Evolutionary conservation across 176 grass and related monocot species (phyloP), one percentile per base, ranked within the genome.

Genomic region (Luzula sylvatica): DNA sequence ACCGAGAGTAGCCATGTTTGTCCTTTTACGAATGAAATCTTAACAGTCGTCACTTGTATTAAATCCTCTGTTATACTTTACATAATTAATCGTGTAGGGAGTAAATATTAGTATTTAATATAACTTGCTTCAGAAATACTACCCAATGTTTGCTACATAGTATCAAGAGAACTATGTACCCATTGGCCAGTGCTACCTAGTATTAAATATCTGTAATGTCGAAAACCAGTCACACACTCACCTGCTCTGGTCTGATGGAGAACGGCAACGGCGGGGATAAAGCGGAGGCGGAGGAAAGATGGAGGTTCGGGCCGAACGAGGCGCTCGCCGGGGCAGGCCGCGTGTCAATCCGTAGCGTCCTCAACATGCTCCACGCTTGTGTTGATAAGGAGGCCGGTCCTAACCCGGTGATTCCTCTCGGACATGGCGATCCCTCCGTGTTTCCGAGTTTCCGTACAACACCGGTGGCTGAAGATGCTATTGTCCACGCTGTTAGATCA

Each of bases 361-460:
- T 78, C 66, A 71, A 20, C 67, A 80, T 38, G 67, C 65, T 87
- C 76, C 76, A 27, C 20, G 57, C 67, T 25, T 72, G 75, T 58
- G 50, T 87, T 5, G 58, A 78, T 9, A 9, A 1, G 18, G 65
- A 62, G 38, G 11, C 15, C 18, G 70, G 65, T 2, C 72, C 74
- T 8, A 55, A 69, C 1, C 78, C 78, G 3, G 19, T 78, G 40
- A 56, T 87, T 8, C 69, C 69, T 12, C 69, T 82, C 7, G 83
- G 73, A 3, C 68, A 87, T 46, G 78, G 83, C 6, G 78, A 78
- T 57, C 78, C 73, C 2, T 87, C 78, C 12, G 9, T 43, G 12
- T 87, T 87, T 61, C 78, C 74, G 8, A 50, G 52, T 30, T 87
- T 78, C 65, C 65, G 69, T 27, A 82, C 70, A 0, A 71, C 78